Percentiles rank a stretch among this genome's conserved stretches.
phyloP scores from a whole-genome alignment of 805 yeast species.

The Lipomyces spencermartinsiae region DNA sequence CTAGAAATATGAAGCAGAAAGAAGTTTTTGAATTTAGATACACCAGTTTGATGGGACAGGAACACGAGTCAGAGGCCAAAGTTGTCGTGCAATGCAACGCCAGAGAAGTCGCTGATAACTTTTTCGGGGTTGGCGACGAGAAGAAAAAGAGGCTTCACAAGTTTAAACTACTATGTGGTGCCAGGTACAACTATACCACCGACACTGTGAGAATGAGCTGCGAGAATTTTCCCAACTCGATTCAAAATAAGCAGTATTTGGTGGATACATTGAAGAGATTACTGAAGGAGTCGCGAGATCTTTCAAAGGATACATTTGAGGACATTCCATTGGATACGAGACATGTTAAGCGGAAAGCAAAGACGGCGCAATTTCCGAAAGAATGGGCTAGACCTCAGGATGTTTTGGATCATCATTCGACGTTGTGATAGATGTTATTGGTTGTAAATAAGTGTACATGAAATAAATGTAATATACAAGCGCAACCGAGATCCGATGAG shows the following conservation, averaged over 20 bases:
- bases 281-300: slow-evolving; percentile 67
- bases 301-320: slow-evolving; percentile 62
- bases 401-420: slow-evolving; percentile 41
- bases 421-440: neutral
- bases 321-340: slow-evolving; percentile 86
- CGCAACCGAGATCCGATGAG: neutral
- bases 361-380: slow-evolving; percentile 66
- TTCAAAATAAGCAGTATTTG: slow-evolving; percentile 82
- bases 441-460: neutral
- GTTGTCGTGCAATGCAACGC: slow-evolving; percentile 67
- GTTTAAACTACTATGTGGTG: slow-evolving; percentile 77
- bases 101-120: slow-evolving; percentile 52
- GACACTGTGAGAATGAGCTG: slow-evolving; percentile 70
- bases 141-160: slow-evolving; percentile 63
- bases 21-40: slow-evolving; percentile 64
- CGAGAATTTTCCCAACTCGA: slow-evolving; percentile 71
- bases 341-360: slow-evolving; percentile 59
- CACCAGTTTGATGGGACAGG: slow-evolving; percentile 75
- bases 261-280: slow-evolving; percentile 68
- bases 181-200: slow-evolving; percentile 68
- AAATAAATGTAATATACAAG: neutral
- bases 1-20: slow-evolving; percentile 14
- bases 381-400: slow-evolving; percentile 80
- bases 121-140: slow-evolving; percentile 46
- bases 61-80: slow-evolving; percentile 69